phyloP scores from a whole-genome alignment of 805 yeast species.

The Yarrowia keelungensis region DNA sequence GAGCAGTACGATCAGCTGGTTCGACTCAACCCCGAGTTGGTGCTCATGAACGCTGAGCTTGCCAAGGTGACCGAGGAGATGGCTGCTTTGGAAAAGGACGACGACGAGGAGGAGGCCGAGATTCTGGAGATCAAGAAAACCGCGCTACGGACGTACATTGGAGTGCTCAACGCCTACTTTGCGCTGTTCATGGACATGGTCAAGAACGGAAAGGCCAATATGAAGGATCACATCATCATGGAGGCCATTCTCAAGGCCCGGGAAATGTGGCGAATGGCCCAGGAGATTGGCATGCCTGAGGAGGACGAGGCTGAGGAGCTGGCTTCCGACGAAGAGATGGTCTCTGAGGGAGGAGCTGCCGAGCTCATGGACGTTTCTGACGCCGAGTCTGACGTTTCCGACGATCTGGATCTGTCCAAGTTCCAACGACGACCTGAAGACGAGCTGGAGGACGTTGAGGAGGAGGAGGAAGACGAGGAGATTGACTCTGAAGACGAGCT shows the following conservation, averaged over 20 bases:
- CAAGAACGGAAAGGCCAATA: slow-evolving; percentile 60
- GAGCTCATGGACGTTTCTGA: slow-evolving; percentile 43
- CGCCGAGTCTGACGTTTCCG: slow-evolving; percentile 42
- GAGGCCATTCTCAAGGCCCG: slow-evolving; percentile 79
- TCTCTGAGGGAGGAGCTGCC: slow-evolving; percentile 43
- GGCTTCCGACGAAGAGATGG: slow-evolving; percentile 23
- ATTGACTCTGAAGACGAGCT: slow-evolving; percentile 55
- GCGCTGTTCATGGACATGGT: slow-evolving; percentile 70
- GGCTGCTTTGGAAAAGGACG: slow-evolving; percentile 42
- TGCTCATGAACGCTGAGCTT: slow-evolving; percentile 74
- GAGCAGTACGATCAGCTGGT: slow-evolving; percentile 59
- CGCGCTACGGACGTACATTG: slow-evolving; percentile 80
- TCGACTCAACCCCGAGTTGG: slow-evolving; percentile 79
- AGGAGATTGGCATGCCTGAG: slow-evolving; percentile 54
- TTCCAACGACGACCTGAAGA: slow-evolving; percentile 40
- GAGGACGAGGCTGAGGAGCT: slow-evolving; percentile 36
- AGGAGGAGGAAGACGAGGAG: slow-evolving; percentile 33
- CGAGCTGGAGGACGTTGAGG: slow-evolving; percentile 4
- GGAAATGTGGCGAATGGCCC: slow-evolving; percentile 90
- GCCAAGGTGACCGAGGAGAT: slow-evolving; percentile 51
- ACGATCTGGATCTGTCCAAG: slow-evolving; percentile 36
- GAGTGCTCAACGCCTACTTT: slow-evolving; percentile 78
- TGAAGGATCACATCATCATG: slow-evolving; percentile 92
- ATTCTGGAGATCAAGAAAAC: slow-evolving; percentile 58
- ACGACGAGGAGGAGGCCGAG: slow-evolving; percentile 39